Percentiles rank a stretch among this genome's conserved stretches.
Conservation (phyloP, 805 yeast genomes). For the Starmerella apicola region DNA sequence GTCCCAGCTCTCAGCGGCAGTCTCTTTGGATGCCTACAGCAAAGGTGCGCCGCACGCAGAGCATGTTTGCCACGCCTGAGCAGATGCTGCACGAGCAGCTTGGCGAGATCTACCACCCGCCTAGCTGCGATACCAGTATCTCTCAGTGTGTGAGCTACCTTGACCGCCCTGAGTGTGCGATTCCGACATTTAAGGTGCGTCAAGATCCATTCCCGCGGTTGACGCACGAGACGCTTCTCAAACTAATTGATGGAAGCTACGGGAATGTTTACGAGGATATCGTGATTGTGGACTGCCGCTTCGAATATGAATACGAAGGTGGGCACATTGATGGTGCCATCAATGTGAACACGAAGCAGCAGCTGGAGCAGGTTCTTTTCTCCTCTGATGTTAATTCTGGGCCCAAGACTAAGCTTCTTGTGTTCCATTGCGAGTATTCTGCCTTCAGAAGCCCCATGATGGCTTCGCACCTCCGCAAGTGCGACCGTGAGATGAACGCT, state of each 20-base stretch:
- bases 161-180: slow-evolving; percentile 20
- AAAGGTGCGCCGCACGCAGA: slow-evolving; percentile 49
- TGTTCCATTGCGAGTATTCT: slow-evolving; percentile 92
- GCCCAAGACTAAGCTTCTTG: slow-evolving; percentile 37
- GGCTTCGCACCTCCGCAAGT: slow-evolving; percentile 73
- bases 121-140: slow-evolving; percentile 3
- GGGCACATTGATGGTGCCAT: slow-evolving; percentile 83
- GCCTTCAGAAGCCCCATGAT: slow-evolving; percentile 87
- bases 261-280: slow-evolving; percentile 41
- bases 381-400: slow-evolving; percentile 3
- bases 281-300: slow-evolving; percentile 73
- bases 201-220: slow-evolving; percentile 64
- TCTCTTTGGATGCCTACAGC: slow-evolving; percentile 11
- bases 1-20: not conserved
- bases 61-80: slow-evolving; percentile 52
- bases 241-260: slow-evolving; percentile 45
- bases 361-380: slow-evolving; percentile 48
- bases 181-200: slow-evolving; percentile 35
- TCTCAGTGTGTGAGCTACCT: slow-evolving; percentile 15
- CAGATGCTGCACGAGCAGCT: slow-evolving; percentile 33
- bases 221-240: slow-evolving; percentile 43
- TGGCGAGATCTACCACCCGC: slow-evolving; percentile 15
- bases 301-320: slow-evolving; percentile 81
- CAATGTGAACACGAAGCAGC: slow-evolving; percentile 59
- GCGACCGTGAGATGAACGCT: slow-evolving; percentile 65